phyloP scores from a whole-genome alignment of 1,284 basidiomycete genomes.

The Melampsora larici-populina region DNA sequence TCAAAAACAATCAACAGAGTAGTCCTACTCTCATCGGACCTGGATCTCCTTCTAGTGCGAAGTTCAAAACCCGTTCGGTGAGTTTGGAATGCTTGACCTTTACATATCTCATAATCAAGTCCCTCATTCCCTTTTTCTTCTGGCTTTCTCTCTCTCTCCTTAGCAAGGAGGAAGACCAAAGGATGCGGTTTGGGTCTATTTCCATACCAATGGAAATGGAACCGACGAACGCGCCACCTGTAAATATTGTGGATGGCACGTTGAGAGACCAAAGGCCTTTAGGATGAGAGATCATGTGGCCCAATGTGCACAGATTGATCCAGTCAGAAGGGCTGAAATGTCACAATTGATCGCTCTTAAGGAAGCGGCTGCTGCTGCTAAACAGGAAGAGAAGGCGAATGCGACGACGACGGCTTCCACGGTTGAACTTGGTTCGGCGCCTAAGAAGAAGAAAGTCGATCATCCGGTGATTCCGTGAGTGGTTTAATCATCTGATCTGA shows the following conservation, averaged over 20 bases:
- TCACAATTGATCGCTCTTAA: conserved; percentile 40
- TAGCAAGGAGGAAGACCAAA: conserved; percentile 38
- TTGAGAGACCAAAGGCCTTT: conserved; percentile 51
- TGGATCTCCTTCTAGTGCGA: not conserved
- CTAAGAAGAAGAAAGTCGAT: conserved; percentile 41
- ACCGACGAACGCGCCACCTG: conserved; percentile 45
- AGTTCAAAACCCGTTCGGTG: conserved; percentile 41
- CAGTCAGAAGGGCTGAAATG: conserved; percentile 28
- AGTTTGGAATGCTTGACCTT: not conserved
- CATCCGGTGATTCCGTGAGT: conserved; percentile 18
- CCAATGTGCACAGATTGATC: conserved; percentile 45
- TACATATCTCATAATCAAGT: not conserved
- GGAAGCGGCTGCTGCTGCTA: conserved; percentile 39
- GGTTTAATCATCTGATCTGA: not conserved
- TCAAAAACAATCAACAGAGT: conserved; percentile 28
- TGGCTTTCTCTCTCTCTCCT: not conserved
- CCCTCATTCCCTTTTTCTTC: not conserved
- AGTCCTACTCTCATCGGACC: not conserved
- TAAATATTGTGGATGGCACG: conserved; percentile 49
- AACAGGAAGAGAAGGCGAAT: conserved; percentile 43
- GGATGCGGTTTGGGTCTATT: conserved; percentile 44
- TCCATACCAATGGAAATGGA: conserved; percentile 38
- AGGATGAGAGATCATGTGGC: conserved; percentile 49
- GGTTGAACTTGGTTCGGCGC: conserved; percentile 14
- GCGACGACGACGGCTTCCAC: not conserved